Conservation (phyloP, 805 yeast species). For the Lipomyces sp. region DNA sequence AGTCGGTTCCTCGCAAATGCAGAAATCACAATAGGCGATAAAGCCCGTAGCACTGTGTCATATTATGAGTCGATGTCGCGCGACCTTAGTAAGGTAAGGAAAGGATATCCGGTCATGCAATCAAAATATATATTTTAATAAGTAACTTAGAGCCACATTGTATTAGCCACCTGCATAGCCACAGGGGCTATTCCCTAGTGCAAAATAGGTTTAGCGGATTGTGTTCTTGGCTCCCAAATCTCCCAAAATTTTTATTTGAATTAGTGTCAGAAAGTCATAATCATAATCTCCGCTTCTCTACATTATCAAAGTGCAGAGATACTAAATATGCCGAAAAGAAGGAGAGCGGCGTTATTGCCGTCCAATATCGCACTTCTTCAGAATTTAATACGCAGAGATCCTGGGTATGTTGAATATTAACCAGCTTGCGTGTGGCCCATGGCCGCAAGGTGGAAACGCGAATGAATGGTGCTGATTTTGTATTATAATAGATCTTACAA, state of each 20-base stretch:
- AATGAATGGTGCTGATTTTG: not conserved
- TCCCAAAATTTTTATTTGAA: not conserved
- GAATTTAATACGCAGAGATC: slow-evolving; percentile 91
- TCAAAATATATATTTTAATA: no score
- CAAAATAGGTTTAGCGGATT: not conserved
- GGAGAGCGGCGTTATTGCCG: slow-evolving; percentile 92
- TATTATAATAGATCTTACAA: slow-evolving; percentile 61
- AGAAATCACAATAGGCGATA: no score
- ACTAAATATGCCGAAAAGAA: slow-evolving; percentile 72
- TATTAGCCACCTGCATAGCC: not conserved
- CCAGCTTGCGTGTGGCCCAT: not conserved
- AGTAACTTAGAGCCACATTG: no score
- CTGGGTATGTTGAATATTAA: slow-evolving; percentile 52
- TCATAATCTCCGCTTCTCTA: not conserved
- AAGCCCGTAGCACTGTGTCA: no score
- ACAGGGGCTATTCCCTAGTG: not conserved
- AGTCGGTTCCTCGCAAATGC: no score
- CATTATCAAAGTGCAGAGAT: not conserved
- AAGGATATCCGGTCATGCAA: no score
- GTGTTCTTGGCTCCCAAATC: not conserved
- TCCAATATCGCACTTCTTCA: slow-evolving; percentile 89
- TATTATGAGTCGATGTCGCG: no score
- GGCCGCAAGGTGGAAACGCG: no score
- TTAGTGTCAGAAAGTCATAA: not conserved
- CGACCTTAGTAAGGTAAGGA: no score